phyloP scores from a whole-genome alignment of 139 green algal genomes.

The Tetradesmus lagerheimii region DNA sequence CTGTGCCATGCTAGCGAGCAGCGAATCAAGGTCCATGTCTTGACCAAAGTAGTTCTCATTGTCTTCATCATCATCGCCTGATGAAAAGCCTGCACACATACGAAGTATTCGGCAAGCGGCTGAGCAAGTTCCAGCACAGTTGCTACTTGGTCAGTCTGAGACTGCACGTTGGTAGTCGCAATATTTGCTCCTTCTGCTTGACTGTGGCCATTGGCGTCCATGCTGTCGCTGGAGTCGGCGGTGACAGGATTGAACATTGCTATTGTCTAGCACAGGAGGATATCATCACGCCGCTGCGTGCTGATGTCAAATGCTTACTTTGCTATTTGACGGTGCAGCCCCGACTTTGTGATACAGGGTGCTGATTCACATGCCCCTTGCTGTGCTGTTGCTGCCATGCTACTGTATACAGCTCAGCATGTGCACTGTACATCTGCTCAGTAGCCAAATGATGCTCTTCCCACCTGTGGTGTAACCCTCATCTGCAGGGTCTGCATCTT shows the following conservation, averaged over 20 bases:
- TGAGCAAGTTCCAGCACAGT: too few relatives aligned
- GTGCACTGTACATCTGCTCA: background rate
- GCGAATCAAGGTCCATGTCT: background rate
- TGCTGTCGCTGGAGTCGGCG: background rate
- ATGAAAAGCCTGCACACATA: slow-evolving; percentile 27
- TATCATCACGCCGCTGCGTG: background rate
- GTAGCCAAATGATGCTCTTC: background rate
- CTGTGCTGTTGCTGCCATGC: background rate
- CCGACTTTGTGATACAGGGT: background rate
- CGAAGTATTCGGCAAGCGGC: too few relatives aligned
- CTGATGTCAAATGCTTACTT: background rate
- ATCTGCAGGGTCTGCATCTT: background rate
- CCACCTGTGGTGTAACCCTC: slow-evolving; percentile 11
- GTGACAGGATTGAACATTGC: too few relatives aligned
- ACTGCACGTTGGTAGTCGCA: too few relatives aligned
- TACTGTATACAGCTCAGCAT: background rate
- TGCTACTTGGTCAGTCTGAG: too few relatives aligned
- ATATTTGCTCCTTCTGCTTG: too few relatives aligned
- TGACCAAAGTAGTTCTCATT: slow-evolving; percentile 23
- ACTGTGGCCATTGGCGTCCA: too few relatives aligned
- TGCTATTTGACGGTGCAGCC: background rate
- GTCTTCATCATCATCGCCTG: slow-evolving; percentile 42
- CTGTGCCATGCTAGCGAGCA: slow-evolving; percentile 12
- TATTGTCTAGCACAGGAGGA: too few relatives aligned
- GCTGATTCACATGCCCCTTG: too few relatives aligned